Percentiles rank a stretch among this genome's conserved stretches.
Evolutionary conservation across 148 eudicot species (phyloP).

Genomic region (Vaccinium macrocarpon): DNA sequence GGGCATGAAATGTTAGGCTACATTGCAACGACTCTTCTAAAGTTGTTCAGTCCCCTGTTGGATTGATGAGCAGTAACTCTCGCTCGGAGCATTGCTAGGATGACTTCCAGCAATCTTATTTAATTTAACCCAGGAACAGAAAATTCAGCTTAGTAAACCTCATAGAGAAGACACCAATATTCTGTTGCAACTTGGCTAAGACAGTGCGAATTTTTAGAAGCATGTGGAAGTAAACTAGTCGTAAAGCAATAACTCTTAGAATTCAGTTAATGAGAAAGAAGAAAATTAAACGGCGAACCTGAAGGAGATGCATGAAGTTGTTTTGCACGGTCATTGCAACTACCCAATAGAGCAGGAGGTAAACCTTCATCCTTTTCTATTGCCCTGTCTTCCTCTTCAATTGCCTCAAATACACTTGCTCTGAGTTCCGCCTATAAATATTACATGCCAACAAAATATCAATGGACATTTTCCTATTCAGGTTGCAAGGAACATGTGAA

Average conservation of each 20-base stretch:
- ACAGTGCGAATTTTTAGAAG: not conserved
- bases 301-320: slow-evolving; percentile 96
- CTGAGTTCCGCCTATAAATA: slow-evolving; percentile 78
- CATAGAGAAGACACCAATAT: not conserved
- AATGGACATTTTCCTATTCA: not conserved
- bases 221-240: not conserved
- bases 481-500: not conserved
- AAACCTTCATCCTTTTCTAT: slow-evolving; percentile 80
- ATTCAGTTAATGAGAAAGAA: not conserved
- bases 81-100: not conserved
- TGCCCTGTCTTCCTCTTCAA: slow-evolving; percentile 85
- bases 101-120: not conserved
- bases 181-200: not conserved
- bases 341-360: slow-evolving; percentile 92
- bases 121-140: not conserved
- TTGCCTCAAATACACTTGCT: slow-evolving; percentile 97
- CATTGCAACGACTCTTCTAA: not conserved
- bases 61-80: not conserved
- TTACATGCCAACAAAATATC: not conserved
- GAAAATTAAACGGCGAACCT: slow-evolving; percentile 38
- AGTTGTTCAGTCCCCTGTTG: not conserved
- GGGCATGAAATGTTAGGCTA: not conserved
- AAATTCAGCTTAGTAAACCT: not conserved
- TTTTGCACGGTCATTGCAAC: slow-evolving; percentile 92
- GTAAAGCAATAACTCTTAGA: not conserved